A percentile compares a stretch with the other conserved stretches of the same genome.
Conservation (phyloP, 108 stramenopile genomes). For the Epipyxis sp. region DNA sequence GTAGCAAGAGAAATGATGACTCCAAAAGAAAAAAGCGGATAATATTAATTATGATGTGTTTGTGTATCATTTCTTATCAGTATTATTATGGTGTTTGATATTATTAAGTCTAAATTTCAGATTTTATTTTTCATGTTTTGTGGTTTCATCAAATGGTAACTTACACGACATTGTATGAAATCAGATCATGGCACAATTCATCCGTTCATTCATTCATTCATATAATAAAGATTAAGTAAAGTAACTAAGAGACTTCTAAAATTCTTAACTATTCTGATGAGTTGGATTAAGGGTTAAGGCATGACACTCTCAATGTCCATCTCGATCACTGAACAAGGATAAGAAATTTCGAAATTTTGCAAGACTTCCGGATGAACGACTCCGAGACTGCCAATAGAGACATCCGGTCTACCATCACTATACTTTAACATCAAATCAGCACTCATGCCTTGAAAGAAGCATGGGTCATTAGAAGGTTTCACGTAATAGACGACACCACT, state of each 20-base stretch:
- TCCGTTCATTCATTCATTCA: too few relatives aligned
- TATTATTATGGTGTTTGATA: too few relatives aligned
- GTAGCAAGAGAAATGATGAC: constrained; percentile 25
- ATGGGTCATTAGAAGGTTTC: neutral
- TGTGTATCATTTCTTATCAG: too few relatives aligned
- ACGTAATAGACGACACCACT: constrained; percentile 22
- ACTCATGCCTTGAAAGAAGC: constrained; percentile 93
- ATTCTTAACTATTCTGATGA: neutral
- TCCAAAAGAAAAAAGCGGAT: too few relatives aligned
- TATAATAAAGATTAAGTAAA: too few relatives aligned
- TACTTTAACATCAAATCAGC: constrained; percentile 77
- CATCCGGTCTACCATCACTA: constrained; percentile 44
- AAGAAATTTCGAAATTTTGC: constrained; percentile 80
- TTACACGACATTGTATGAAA: too few relatives aligned
- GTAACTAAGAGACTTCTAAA: too few relatives aligned
- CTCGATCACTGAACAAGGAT: constrained; percentile 82
- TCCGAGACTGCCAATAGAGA: constrained; percentile 82
- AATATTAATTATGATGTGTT: too few relatives aligned
- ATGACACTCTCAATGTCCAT: constrained; percentile 83
- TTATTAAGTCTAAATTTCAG: too few relatives aligned
- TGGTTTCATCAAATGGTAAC: too few relatives aligned
- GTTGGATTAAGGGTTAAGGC: constrained; percentile 35
- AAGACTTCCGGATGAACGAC: constrained; percentile 92
- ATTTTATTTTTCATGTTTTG: too few relatives aligned
- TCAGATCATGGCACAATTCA: too few relatives aligned